Conservation (phyloP, 352 stramenopile genomes). For the Pythium plurisporium region DNA sequence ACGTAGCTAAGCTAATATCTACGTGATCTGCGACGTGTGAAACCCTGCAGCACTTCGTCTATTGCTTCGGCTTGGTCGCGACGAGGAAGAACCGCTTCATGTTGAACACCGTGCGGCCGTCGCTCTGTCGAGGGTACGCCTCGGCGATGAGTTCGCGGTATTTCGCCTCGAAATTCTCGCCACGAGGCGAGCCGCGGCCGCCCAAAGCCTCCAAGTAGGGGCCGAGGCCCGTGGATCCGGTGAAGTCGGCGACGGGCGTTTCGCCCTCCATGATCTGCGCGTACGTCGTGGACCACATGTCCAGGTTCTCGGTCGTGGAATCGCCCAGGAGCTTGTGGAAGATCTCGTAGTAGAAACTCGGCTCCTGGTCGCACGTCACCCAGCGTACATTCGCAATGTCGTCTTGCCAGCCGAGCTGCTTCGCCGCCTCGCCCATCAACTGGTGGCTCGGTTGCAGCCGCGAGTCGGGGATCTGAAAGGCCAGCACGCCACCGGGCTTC, state of each 20-base stretch:
- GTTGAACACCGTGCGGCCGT: conserved; percentile 59
- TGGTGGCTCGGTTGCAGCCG: conserved; percentile 52
- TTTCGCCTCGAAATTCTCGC: conserved; percentile 36
- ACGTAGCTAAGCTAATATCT: not conserved
- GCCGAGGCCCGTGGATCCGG: conserved; percentile 46
- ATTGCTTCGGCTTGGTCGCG: conserved; percentile 28
- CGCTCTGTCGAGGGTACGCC: conserved; percentile 55
- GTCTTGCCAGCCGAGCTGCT: conserved; percentile 31
- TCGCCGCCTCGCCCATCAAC: conserved; percentile 49
- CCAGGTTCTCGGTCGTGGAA: conserved; percentile 19
- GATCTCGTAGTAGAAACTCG: conserved; percentile 68
- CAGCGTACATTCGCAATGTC: conserved; percentile 49
- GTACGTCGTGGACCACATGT: conserved; percentile 69
- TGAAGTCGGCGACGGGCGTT: conserved; percentile 63
- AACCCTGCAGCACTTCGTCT: conserved; percentile 34
- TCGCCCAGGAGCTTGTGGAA: conserved; percentile 27
- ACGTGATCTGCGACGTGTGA: conserved; percentile 41
- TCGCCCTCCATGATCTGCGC: conserved; percentile 54
- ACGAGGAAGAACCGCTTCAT: conserved; percentile 71
- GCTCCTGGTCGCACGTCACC: conserved; percentile 64
- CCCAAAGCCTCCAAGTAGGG: conserved; percentile 57
- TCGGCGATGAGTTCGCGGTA: conserved; percentile 52
- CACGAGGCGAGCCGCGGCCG: conserved; percentile 20
- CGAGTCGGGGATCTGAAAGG: conserved; percentile 73
- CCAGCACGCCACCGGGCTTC: conserved; percentile 62